Conservation (phyloP, 2,329 filamentous ascomycete genomes). For the Arachnopeziza araneosa region DNA sequence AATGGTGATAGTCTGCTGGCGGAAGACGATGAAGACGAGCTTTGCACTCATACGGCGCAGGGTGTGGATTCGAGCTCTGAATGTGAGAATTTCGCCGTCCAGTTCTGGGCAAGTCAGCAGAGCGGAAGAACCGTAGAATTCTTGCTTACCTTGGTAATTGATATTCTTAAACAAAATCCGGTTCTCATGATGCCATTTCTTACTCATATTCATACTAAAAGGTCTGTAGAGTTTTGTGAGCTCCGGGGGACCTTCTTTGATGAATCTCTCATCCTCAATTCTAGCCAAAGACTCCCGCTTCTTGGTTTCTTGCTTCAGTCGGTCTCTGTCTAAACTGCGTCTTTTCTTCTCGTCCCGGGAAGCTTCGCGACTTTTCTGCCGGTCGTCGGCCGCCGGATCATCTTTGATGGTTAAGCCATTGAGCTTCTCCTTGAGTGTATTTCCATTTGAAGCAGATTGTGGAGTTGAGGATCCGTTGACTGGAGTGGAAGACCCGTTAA, state of each 20-base stretch:
- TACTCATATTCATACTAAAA: constrained; percentile 32
- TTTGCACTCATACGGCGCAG: constrained; percentile 76
- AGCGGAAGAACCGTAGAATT: neutral
- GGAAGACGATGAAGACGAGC: constrained; percentile 79
- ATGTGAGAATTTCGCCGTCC: constrained; percentile 34
- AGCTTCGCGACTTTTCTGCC: constrained; percentile 21
- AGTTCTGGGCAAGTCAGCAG: constrained; percentile 15
- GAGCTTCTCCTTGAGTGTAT: neutral
- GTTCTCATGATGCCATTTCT: constrained; percentile 26
- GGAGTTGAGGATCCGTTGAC: neutral
- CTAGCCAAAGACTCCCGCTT: constrained; percentile 25
- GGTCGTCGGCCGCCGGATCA: constrained; percentile 8
- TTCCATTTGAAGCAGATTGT: constrained; percentile 6
- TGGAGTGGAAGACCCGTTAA: neutral
- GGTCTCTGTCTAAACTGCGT: constrained; percentile 24
- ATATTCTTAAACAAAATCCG: constrained; percentile 29
- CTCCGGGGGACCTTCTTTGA: constrained; percentile 23
- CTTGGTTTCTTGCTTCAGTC: constrained; percentile 22
- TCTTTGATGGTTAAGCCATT: neutral
- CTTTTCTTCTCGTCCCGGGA: constrained; percentile 17
- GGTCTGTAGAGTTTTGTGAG: constrained; percentile 29
- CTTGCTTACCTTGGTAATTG: constrained; percentile 24
- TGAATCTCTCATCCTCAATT: constrained; percentile 27
- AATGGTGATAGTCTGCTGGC: constrained; percentile 76
- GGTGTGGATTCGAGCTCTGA: constrained; percentile 71